These are phyloP conservation scores for Ophiocordyceps robertsii DNA, from an alignment of 2,329 filamentous ascomycete genomes.

Conservation along the genomic window DNA sequence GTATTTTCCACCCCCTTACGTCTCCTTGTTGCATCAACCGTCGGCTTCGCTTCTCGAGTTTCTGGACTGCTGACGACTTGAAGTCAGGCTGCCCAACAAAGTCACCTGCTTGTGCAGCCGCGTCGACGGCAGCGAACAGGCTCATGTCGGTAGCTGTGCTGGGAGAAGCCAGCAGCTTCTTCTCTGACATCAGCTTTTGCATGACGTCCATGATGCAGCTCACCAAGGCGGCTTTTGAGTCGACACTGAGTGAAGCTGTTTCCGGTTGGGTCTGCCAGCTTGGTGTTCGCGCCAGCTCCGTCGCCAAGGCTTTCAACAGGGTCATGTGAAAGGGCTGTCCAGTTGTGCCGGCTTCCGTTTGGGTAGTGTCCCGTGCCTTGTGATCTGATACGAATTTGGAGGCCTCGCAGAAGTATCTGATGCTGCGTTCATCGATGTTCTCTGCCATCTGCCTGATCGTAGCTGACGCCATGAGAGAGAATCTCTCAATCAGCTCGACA, in stretches of 20 bases:
- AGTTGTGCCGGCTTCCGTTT: not conserved
- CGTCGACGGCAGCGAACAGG: constrained; percentile 20
- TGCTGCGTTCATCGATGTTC: constrained; percentile 27
- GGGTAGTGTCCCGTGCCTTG: constrained; percentile 3
- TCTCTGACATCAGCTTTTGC: constrained; percentile 14
- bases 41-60: constrained; percentile 21
- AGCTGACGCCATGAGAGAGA: constrained; percentile 15
- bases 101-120: constrained; percentile 10
- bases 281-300: constrained; percentile 14
- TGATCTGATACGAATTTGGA: constrained; percentile 12
- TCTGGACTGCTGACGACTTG: constrained; percentile 18
- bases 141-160: constrained; percentile 10
- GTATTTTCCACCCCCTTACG: constrained; percentile 30
- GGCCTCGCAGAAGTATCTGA: constrained; percentile 21
- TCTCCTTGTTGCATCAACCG: constrained; percentile 20
- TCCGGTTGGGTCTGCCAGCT: constrained; percentile 11
- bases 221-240: constrained; percentile 13
- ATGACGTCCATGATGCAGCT: constrained; percentile 12
- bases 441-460: constrained; percentile 30
- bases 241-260: constrained; percentile 10
- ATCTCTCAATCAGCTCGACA: constrained; percentile 19
- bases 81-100: constrained; percentile 9
- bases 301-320: constrained; percentile 20
- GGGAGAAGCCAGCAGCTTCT: constrained; percentile 14
- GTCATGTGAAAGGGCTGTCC: constrained; percentile 17